Percentiles rank a stretch among this genome's conserved stretches.
Evolutionary conservation across 1,284 basidiomycete genomes (phyloP).

Genomic region (Leccinum solheimii): DNA sequence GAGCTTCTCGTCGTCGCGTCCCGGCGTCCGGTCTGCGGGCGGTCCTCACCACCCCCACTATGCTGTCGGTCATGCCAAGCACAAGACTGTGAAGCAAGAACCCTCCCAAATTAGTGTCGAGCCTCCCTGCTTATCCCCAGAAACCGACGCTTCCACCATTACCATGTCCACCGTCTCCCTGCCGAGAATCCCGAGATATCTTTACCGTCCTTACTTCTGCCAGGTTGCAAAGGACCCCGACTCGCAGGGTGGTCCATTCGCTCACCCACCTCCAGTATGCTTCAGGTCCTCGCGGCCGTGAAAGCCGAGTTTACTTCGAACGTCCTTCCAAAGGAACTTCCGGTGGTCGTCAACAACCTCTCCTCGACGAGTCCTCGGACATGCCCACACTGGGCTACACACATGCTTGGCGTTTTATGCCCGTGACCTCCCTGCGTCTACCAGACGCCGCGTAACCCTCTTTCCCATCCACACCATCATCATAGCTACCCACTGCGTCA

Average conservation of each 20-base stretch:
- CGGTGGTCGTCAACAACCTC: slow-evolving; percentile 29
- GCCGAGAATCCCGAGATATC: slow-evolving; percentile 28
- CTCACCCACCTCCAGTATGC: slow-evolving; percentile 32
- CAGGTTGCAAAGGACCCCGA: slow-evolving; percentile 9
- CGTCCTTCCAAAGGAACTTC: slow-evolving; percentile 32
- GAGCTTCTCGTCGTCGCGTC: slow-evolving; percentile 34
- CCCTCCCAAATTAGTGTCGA: slow-evolving; percentile 14
- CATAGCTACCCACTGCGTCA: slow-evolving; percentile 53
- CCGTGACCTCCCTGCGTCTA: slow-evolving; percentile 25
- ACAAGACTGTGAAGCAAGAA: slow-evolving; percentile 13
- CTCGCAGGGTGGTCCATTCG: neutral
- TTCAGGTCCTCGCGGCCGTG: slow-evolving; percentile 31
- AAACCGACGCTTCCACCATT: slow-evolving; percentile 14
- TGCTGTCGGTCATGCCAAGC: slow-evolving; percentile 29
- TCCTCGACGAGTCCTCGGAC: slow-evolving; percentile 38
- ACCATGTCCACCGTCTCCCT: slow-evolving; percentile 15
- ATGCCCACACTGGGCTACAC: slow-evolving; percentile 58
- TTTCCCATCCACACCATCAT: slow-evolving; percentile 59
- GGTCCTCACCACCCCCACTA: slow-evolving; percentile 27
- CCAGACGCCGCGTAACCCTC: slow-evolving; percentile 43
- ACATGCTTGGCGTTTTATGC: slow-evolving; percentile 53
- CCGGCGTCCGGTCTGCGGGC: slow-evolving; percentile 23
- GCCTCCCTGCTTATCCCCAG: slow-evolving; percentile 7
- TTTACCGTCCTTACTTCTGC: slow-evolving; percentile 23
- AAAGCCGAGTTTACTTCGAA: slow-evolving; percentile 25